Evolutionary conservation across 306 rosid species (phyloP).

Genomic region (Hylodesmum podocarpum): DNA sequence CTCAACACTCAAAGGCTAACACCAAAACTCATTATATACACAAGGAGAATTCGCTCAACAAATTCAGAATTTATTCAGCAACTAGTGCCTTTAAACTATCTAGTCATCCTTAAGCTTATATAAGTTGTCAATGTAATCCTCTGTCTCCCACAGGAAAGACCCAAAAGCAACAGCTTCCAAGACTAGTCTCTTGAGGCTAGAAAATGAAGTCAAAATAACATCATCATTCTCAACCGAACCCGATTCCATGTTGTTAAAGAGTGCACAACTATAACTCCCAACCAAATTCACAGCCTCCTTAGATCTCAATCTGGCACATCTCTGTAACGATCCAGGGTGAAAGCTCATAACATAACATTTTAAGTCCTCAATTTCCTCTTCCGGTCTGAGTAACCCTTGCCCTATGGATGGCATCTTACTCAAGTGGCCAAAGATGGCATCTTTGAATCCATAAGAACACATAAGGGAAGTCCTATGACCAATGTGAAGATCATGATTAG

Average conservation of each 20-base stretch:
- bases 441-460: conserved; percentile 49
- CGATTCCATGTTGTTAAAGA: conserved; percentile 55
- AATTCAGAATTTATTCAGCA: background rate
- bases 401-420: conserved; percentile 40
- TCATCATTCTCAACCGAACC: conserved; percentile 52
- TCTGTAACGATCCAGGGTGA: conserved; percentile 66
- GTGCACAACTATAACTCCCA: conserved; percentile 69
- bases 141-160: conserved; percentile 89
- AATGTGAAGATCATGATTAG: conserved; percentile 46
- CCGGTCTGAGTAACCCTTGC: conserved; percentile 38
- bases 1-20: conserved; percentile 13
- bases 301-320: conserved; percentile 79
- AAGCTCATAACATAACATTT: conserved; percentile 67
- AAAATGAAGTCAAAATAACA: conserved; percentile 77
- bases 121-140: conserved; percentile 70
- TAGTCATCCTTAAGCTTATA: conserved; percentile 75
- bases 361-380: conserved; percentile 50
- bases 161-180: conserved; percentile 99
- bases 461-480: conserved; percentile 42
- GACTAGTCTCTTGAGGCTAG: conserved; percentile 85
- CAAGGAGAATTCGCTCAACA: conserved; percentile 38
- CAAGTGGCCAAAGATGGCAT: conserved; percentile 43
- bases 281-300: conserved; percentile 74
- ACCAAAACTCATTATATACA: conserved; percentile 45
- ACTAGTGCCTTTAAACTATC: conserved; percentile 17